These are phyloP conservation scores for Beauveria caledonica DNA, from an alignment of 2,329 filamentous ascomycete genomes.

Conservation along the genomic window DNA sequence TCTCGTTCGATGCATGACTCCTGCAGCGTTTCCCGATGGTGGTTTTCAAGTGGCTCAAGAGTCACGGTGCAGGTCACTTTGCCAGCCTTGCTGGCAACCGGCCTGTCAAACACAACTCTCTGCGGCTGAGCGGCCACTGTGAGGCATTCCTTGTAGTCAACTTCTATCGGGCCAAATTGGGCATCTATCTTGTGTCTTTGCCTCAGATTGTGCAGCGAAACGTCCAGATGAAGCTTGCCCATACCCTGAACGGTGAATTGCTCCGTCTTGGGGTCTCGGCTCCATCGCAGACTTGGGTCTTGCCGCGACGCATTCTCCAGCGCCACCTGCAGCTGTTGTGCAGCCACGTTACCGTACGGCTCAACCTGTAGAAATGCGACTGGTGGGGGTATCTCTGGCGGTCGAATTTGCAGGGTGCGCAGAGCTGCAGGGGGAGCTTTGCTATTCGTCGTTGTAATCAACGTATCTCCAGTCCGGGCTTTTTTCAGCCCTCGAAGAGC, in stretches of 20 bases:
- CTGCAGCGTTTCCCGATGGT: constrained; percentile 29
- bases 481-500: constrained; percentile 85
- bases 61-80: constrained; percentile 66
- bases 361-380: constrained; percentile 97
- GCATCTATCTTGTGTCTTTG: constrained; percentile 83
- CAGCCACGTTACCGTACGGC: constrained; percentile 65
- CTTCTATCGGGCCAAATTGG: constrained; percentile 83
- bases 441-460: constrained; percentile 61
- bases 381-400: constrained; percentile 82
- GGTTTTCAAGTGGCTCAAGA: constrained; percentile 51
- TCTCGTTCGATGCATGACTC: constrained; percentile 47
- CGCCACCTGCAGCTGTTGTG: constrained; percentile 69
- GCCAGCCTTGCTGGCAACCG: constrained; percentile 70
- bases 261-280: constrained; percentile 78
- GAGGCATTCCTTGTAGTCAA: constrained; percentile 86
- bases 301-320: constrained; percentile 75
- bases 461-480: constrained; percentile 87
- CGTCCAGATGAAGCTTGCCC: constrained; percentile 92
- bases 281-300: constrained; percentile 85
- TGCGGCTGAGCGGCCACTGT: constrained; percentile 47
- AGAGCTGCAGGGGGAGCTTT: constrained; percentile 60
- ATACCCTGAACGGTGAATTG: constrained; percentile 92
- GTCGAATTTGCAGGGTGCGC: constrained; percentile 70
- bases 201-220: constrained; percentile 78
- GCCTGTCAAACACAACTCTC: constrained; percentile 63